phyloP scores from a whole-genome alignment of 1,284 basidiomycete genomes.

The Sanghuangporus sanghuang region DNA sequence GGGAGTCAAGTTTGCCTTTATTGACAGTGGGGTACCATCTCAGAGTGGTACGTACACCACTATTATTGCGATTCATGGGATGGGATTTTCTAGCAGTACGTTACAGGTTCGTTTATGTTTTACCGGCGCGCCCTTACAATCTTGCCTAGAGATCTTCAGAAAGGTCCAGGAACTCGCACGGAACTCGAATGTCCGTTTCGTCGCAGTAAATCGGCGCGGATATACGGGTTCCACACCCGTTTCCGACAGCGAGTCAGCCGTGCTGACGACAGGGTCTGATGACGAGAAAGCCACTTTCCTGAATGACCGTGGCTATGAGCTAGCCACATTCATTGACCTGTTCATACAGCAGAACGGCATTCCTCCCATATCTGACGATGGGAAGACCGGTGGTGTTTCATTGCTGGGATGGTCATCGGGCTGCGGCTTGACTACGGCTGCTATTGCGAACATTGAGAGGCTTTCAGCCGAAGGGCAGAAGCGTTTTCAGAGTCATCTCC shows the following conservation, averaged over 20 bases:
- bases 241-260: slow-evolving; percentile 20
- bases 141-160: background rate
- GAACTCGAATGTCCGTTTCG: slow-evolving; percentile 22
- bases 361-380: background rate
- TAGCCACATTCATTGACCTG: slow-evolving; percentile 12
- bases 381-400: slow-evolving; percentile 2
- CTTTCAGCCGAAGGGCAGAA: background rate
- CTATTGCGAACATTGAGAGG: background rate
- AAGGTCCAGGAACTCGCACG: slow-evolving; percentile 18
- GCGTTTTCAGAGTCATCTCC: background rate
- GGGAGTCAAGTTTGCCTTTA: background rate
- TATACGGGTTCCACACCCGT: slow-evolving; percentile 26
- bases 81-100: background rate
- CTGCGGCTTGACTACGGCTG: background rate
- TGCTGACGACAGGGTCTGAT: slow-evolving; percentile 4
- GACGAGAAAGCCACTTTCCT: slow-evolving; percentile 1
- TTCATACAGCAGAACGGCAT: slow-evolving; percentile 13
- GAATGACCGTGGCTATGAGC: slow-evolving; percentile 7
- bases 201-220: slow-evolving; percentile 28
- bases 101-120: background rate
- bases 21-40: background rate
- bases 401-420: slow-evolving; percentile 2
- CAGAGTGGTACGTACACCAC: background rate
- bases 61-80: background rate
- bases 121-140: background rate